phyloP scores from a whole-genome alignment of 1,139 yeast species.

The Lodderomyces beijingensis region DNA sequence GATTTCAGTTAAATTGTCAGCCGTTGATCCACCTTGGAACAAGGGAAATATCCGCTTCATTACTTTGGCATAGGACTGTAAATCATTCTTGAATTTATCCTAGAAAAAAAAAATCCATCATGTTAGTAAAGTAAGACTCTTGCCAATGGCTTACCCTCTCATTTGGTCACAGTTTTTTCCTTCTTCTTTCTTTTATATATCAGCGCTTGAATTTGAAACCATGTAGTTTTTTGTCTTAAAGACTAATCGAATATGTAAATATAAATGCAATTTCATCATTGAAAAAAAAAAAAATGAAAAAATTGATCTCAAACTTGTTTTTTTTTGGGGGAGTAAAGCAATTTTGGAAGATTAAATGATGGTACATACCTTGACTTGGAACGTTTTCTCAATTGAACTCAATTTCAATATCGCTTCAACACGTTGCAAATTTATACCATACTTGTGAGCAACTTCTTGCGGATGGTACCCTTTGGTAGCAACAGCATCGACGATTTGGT shows the following conservation, averaged over 20 bases:
- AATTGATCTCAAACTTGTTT: no score
- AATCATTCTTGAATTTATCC: constrained; percentile 47
- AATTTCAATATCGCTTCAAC: constrained; percentile 80
- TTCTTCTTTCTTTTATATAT: constrained; percentile 2
- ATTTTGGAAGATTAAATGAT: background rate
- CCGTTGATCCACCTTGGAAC: constrained; percentile 41
- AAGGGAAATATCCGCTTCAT: constrained; percentile 83
- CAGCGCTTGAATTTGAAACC: constrained; percentile 44
- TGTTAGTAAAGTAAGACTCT: constrained; percentile 12
- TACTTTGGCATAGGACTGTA: constrained; percentile 51
- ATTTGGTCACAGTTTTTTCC: no score
- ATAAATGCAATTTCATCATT: constrained; percentile 21
- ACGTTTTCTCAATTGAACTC: constrained; percentile 56
- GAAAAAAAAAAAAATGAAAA: no score
- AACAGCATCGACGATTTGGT: constrained; percentile 55
- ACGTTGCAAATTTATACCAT: constrained; percentile 78
- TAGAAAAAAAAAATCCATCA: constrained; percentile 15
- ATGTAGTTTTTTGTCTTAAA: constrained; percentile 58
- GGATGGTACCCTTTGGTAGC: constrained; percentile 48
- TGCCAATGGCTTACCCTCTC: no score
- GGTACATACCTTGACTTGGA: constrained; percentile 59
- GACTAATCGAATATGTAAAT: constrained; percentile 64
- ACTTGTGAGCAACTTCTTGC: constrained; percentile 75
- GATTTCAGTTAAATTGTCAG: constrained; percentile 85
- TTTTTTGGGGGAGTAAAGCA: background rate